These are phyloP conservation scores for Microbotryum intermedium DNA, from an alignment of 1,284 basidiomycete genomes.

Conservation along the genomic window DNA sequence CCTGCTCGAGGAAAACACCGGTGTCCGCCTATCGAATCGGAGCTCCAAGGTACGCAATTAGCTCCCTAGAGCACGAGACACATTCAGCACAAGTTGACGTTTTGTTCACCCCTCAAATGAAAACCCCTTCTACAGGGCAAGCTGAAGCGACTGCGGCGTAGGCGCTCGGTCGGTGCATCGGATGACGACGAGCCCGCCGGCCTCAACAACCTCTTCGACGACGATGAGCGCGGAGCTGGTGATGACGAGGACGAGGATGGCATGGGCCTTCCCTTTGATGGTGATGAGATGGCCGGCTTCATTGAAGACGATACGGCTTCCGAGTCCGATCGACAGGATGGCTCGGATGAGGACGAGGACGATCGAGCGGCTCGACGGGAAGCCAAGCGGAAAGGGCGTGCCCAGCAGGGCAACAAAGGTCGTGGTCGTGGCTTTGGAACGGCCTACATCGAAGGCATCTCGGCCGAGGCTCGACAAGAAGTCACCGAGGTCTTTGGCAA, in stretches of 20 bases:
- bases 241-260: constrained; percentile 55
- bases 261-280: constrained; percentile 35
- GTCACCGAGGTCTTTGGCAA: constrained; percentile 96
- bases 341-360: constrained; percentile 26
- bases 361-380: constrained; percentile 19
- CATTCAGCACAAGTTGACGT: not conserved
- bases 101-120: not conserved
- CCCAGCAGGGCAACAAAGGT: constrained; percentile 47
- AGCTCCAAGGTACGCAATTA: constrained; percentile 24
- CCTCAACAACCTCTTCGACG: constrained; percentile 38
- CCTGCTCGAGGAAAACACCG: constrained; percentile 88
- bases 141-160: constrained; percentile 64
- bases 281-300: constrained; percentile 50
- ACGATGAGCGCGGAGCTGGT: constrained; percentile 58
- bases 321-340: constrained; percentile 16
- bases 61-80: not conserved
- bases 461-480: constrained; percentile 82
- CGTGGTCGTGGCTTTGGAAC: constrained; percentile 78
- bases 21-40: constrained; percentile 43
- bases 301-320: constrained; percentile 66
- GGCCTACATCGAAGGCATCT: constrained; percentile 31
- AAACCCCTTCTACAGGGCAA: constrained; percentile 35
- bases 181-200: constrained; percentile 39
- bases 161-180: constrained; percentile 59
- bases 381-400: constrained; percentile 35